Conservation (phyloP, 257 asterid genomes). For the Przewalskia tangutica region DNA sequence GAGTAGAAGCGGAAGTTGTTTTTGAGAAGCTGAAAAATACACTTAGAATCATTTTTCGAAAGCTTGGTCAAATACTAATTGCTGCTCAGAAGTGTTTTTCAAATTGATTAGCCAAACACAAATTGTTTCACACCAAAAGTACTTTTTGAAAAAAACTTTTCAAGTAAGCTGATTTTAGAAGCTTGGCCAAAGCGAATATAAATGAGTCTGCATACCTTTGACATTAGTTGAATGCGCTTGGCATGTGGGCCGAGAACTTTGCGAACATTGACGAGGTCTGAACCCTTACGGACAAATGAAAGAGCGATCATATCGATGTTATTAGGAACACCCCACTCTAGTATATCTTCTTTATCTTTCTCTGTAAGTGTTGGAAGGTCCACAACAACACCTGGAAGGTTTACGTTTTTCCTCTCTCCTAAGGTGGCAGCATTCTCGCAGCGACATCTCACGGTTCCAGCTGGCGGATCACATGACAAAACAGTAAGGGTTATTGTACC, state of each 20-base stretch:
- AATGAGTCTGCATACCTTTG: conserved; percentile 39
- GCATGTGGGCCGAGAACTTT: conserved; percentile 73
- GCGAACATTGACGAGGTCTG: conserved; percentile 76
- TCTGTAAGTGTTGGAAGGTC: conserved; percentile 87
- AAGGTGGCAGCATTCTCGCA: conserved; percentile 70
- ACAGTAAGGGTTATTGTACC: conserved; percentile 69
- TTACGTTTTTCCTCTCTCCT: conserved; percentile 81
- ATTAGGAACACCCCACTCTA: conserved; percentile 83
- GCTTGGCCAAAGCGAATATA: too few species aligned
- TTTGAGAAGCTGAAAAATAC: too few species aligned
- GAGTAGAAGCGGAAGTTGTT: too few species aligned
- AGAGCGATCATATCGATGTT: conserved; percentile 83
- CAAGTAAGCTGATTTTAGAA: too few species aligned
- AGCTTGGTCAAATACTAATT: too few species aligned
- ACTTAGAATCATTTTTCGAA: too few species aligned
- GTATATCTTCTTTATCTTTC: conserved; percentile 76
- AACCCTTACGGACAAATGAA: conserved; percentile 81
- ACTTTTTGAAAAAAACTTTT: too few species aligned
- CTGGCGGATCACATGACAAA: conserved; percentile 50
- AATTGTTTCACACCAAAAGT: too few species aligned
- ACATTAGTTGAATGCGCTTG: conserved; percentile 62
- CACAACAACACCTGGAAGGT: conserved; percentile 77
- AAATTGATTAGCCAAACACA: too few species aligned
- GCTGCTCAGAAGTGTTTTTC: too few species aligned
- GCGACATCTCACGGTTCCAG: conserved; percentile 65